A percentile compares a stretch with the other conserved stretches of the same genome.
phyloP scores from a whole-genome alignment of 75 land plant genomes.

The Adiantum capillusveneris region DNA sequence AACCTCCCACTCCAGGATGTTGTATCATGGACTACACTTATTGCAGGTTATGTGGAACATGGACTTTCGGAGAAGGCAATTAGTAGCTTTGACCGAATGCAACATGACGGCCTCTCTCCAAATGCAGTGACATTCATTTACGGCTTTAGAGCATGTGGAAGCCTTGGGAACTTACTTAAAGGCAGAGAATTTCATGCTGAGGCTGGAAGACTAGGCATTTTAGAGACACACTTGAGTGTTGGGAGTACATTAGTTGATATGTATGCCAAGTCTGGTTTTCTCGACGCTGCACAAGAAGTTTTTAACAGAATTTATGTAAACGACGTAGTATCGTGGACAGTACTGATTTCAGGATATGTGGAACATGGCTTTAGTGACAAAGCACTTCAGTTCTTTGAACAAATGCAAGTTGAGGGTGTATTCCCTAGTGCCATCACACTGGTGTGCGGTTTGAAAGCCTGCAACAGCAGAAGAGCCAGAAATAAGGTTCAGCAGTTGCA shows the following conservation, averaged over 20 bases:
- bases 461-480: background rate
- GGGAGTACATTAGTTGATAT: conserved; percentile 7
- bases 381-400: conserved; percentile 6
- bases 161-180: conserved; percentile 16
- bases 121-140: conserved; percentile 36
- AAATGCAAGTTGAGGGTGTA: conserved; percentile 11
- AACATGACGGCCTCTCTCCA: conserved; percentile 6
- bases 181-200: conserved; percentile 34
- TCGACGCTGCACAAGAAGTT: conserved; percentile 4
- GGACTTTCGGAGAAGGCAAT: conserved; percentile 34
- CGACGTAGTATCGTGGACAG: conserved; percentile 8
- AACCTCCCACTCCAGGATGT: conserved; percentile 7
- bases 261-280: conserved; percentile 14
- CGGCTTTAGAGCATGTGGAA: conserved; percentile 31
- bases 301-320: conserved; percentile 7
- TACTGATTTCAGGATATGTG: conserved; percentile 7
- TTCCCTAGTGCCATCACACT: background rate
- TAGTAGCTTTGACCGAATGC: conserved; percentile 33
- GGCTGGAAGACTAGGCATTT: conserved; percentile 13
- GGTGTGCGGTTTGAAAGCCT: background rate
- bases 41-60: conserved; percentile 39
- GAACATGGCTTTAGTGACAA: conserved; percentile 12
- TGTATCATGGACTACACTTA: conserved; percentile 36
- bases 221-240: background rate
- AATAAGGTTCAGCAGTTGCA: conserved; percentile 11